Evolutionary conservation across 345 rosid genomes (phyloP).

Genomic region (Salix purpurea): DNA sequence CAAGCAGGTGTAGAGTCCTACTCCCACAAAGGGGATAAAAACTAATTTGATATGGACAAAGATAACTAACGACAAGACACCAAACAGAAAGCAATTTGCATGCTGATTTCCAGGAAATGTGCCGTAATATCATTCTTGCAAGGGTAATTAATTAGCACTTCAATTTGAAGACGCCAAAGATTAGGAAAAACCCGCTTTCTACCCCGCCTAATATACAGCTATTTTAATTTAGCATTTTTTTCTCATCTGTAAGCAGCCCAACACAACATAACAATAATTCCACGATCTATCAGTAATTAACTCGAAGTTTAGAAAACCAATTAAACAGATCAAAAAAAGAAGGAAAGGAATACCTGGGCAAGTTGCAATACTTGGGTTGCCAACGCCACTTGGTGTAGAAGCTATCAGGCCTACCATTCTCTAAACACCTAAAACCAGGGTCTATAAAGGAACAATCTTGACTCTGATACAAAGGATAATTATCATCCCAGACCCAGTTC

Average conservation of each 20-base stretch:
- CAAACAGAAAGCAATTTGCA: too few relatives aligned
- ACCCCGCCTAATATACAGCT: neutral
- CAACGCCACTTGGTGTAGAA: conserved; percentile 77
- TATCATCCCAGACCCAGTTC: conserved; percentile 67
- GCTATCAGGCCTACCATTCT: conserved; percentile 68
- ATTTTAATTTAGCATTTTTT: neutral
- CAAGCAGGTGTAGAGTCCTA: neutral
- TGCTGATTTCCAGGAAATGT: neutral
- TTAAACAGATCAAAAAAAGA: neutral
- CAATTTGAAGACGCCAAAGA: neutral
- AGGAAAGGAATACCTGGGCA: conserved; percentile 50
- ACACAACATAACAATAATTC: neutral
- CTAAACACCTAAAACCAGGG: conserved; percentile 56
- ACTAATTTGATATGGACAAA: neutral
- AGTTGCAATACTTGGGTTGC: conserved; percentile 59
- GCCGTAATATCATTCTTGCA: neutral
- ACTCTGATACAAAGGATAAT: conserved; percentile 58
- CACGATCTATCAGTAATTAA: conserved; percentile 1
- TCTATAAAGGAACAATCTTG: conserved; percentile 49
- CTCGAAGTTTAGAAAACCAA: neutral
- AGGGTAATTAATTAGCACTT: neutral
- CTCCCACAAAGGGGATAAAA: neutral
- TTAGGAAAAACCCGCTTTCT: neutral
- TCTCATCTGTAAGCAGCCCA: neutral
- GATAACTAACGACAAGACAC: too few relatives aligned